Evolutionary conservation across 2,329 filamentous ascomycete species (phyloP).

Genomic region (Talaromyces sp.): DNA sequence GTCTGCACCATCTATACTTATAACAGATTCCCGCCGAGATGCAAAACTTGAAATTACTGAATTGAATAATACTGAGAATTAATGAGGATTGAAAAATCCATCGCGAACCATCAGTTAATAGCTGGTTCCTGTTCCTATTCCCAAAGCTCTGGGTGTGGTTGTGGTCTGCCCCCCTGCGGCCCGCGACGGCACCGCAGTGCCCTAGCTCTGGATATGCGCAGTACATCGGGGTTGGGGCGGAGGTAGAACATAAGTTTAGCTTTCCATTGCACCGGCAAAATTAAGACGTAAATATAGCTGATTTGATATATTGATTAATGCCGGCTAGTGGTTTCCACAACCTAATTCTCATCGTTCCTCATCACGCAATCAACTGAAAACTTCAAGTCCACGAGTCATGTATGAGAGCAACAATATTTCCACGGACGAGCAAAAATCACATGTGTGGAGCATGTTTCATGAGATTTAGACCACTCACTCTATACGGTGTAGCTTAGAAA

Average conservation of each 20-base stretch:
- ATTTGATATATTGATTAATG: not conserved
- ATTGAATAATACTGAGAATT: not conserved
- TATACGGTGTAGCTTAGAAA: not conserved
- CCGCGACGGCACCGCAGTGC: not conserved
- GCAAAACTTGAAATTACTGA: not conserved
- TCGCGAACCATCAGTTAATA: not conserved
- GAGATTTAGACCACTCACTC: not conserved
- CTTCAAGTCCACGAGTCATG: not conserved
- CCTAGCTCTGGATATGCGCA: not conserved
- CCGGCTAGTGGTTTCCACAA: not conserved
- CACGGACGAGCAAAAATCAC: not conserved
- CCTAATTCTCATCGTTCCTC: not conserved
- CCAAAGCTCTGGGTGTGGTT: not conserved
- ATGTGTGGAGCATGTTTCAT: not conserved
- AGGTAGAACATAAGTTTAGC: not conserved
- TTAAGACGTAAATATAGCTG: not conserved
- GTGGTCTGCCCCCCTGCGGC: not conserved
- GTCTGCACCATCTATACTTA: not conserved
- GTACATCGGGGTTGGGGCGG: not conserved
- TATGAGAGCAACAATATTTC: not conserved
- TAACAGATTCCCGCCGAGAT: not conserved
- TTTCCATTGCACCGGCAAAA: not conserved
- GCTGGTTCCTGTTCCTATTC: conserved; percentile 1
- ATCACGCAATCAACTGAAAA: not conserved
- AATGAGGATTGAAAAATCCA: not conserved